Conservation (phyloP, 345 rosid species). For the Draba incana region DNA sequence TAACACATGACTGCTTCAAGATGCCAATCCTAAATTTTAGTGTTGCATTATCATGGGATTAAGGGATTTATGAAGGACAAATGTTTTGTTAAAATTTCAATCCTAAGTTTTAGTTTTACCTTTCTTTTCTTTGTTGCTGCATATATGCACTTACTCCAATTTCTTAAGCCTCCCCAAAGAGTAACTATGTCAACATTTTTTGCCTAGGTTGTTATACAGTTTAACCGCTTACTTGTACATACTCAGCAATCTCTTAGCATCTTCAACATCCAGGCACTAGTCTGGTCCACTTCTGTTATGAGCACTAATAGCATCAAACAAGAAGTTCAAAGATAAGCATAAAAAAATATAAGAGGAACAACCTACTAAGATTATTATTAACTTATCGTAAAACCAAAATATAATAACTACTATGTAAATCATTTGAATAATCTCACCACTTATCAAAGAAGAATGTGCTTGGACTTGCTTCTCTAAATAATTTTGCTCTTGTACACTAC, state of each 20-base stretch:
- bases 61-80: background rate
- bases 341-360: background rate
- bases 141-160: background rate
- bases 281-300: conserved; percentile 15
- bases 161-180: background rate
- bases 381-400: background rate
- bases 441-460: conserved; percentile 24
- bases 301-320: background rate
- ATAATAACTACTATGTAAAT: background rate
- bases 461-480: conserved; percentile 40
- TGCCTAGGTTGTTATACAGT: no score
- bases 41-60: conserved; percentile 19
- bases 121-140: background rate
- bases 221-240: conserved; percentile 61
- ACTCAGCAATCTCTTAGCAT: conserved; percentile 53
- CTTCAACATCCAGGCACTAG: conserved; percentile 42
- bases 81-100: conserved; percentile 1
- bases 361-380: background rate
- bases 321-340: background rate
- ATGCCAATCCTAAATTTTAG: background rate
- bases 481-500: conserved; percentile 37
- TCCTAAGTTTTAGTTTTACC: background rate
- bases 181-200: conserved; percentile 19
- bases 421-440: conserved; percentile 34
- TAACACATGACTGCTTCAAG: background rate